Evolutionary conservation across 2,329 filamentous ascomycete species (phyloP), one percentile per base, ranked within the genome.

Genomic region (Ophiostoma sp.): DNA sequence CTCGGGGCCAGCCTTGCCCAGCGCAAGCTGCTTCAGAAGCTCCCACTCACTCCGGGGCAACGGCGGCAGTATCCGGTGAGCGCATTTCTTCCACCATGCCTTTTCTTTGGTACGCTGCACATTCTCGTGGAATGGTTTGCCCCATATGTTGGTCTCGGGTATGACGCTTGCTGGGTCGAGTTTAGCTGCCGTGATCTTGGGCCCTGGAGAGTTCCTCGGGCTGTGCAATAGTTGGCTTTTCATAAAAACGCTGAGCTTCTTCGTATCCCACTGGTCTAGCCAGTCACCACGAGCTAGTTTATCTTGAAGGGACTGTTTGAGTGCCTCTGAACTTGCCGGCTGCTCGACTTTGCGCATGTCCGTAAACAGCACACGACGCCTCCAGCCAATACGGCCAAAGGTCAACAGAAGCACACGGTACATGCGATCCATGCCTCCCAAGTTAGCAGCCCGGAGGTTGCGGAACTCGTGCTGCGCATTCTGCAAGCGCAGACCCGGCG

Each of bases 11-110:
- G 80, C 80, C 35, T 77, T 77, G 1, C 83, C 86, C 8, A 74
- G 72, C 3, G 80, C 80, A 48, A 89, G 74, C 33, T 77, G 77
- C n/a, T 77, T 77, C n/a, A 89, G 77, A 17, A 82, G 75, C 17
- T 88, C 80, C 86, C 86, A 89, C 75, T 89, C 85, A 23, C 79
- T 78, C 36, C 76, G 78, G 7, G 81, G 80, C 20, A 89, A 71
- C 0, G 87, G 87, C n/a, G 86, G 84, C 74, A 86, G 78, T 7
- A 87, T 72, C 71, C 82, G 84, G 15, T 80, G 76, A 0, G 83
- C 77, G 20, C 80, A 75, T 4, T 70, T 70, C 52, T 77, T 81
- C 83, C 85, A 89, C 78, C 83, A 84, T 31, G 77, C 79, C 36
- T 79, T 81, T 66, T 79, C 74, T 71, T 83, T 84, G 11, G 79